A percentile compares a stretch with the other conserved stretches of the same genome.
Evolutionary conservation across 1,139 yeast species (phyloP).

Genomic region (Meyerozyma sp.): DNA sequence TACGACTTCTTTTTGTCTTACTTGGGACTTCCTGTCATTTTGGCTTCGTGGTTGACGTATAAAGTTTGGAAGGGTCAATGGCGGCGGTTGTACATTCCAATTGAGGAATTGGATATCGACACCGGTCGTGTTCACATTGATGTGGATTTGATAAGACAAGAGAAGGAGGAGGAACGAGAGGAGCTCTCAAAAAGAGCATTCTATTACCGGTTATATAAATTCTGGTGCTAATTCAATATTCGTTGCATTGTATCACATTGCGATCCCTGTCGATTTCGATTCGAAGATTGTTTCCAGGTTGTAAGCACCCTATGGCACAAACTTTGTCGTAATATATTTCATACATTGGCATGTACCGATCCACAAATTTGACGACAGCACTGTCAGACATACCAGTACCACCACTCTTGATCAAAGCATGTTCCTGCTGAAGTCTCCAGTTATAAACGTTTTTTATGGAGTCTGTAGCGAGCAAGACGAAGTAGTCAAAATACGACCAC

Average conservation of each 20-base stretch:
- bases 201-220: conserved; percentile 7
- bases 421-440: conserved; percentile 90
- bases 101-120: conserved; percentile 10
- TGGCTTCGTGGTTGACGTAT: conserved; percentile 10
- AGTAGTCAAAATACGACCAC: conserved; percentile 56
- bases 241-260: background rate
- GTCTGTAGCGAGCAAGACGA: conserved; percentile 59
- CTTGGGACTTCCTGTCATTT: conserved; percentile 12
- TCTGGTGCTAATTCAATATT: conserved; percentile 6
- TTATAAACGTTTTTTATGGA: conserved; percentile 57
- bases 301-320: conserved; percentile 9
- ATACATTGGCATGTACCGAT: conserved; percentile 85
- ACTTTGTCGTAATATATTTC: conserved; percentile 56
- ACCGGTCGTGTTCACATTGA: conserved; percentile 13
- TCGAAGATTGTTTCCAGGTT: background rate
- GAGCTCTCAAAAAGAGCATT: conserved; percentile 9
- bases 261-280: background rate
- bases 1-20: conserved; percentile 10
- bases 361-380: conserved; percentile 62
- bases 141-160: conserved; percentile 12
- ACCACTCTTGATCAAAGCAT: conserved; percentile 42
- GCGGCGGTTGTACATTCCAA: conserved; percentile 9
- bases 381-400: conserved; percentile 81
- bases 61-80: conserved; percentile 11
- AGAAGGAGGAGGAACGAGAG: conserved; percentile 12